phyloP scores from a whole-genome alignment of 768 basidiomycete genomes.

The Daedaleopsis nitida region DNA sequence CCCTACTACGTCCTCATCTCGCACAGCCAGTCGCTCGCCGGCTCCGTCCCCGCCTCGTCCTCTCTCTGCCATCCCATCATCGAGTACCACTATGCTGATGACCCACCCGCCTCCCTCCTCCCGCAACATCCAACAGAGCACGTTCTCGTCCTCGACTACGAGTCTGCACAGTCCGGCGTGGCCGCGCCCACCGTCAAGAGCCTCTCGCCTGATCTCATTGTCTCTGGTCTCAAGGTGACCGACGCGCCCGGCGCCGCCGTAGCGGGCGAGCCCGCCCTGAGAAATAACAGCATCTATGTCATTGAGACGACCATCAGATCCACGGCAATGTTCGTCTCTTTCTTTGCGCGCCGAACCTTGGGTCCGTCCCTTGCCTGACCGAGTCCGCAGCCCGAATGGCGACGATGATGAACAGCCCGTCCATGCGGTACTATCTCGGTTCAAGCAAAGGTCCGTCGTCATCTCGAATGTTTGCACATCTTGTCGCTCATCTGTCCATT shows the following conservation, averaged over 20 bases:
- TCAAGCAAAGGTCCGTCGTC: conserved; percentile 61
- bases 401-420: conserved; percentile 45
- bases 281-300: conserved; percentile 73
- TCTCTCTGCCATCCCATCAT: conserved; percentile 69
- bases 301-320: conserved; percentile 59
- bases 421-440: conserved; percentile 55
- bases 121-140: conserved; percentile 65
- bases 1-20: conserved; percentile 76
- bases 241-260: conserved; percentile 73
- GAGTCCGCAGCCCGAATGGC: conserved; percentile 12
- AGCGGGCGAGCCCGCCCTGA: conserved; percentile 42
- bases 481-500: too few relatives aligned
- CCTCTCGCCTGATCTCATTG: conserved; percentile 46
- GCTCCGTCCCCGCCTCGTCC: conserved; percentile 31
- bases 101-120: conserved; percentile 66
- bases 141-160: conserved; percentile 73
- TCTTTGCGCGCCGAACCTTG: not conserved
- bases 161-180: conserved; percentile 38
- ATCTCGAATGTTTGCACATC: not conserved
- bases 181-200: conserved; percentile 50
- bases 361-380: not conserved
- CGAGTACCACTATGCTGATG: conserved; percentile 83
- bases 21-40: conserved; percentile 50
- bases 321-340: conserved; percentile 49
- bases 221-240: conserved; percentile 64